Evolutionary conservation across 805 yeast species (phyloP), one percentile per base, ranked within the genome.

Genomic region (Lipomyces oligophaga): DNA sequence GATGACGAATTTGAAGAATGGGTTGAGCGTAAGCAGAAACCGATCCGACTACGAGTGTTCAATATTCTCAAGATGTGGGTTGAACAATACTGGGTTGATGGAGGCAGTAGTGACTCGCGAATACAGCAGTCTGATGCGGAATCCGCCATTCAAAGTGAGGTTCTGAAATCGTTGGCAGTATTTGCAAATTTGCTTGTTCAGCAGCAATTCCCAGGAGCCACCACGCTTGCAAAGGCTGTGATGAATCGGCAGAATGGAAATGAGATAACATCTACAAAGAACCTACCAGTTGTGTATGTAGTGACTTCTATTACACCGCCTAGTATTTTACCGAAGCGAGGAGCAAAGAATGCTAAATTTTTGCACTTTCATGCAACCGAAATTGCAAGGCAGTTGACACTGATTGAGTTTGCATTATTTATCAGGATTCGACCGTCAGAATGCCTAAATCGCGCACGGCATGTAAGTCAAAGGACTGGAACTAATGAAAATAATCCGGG

Each of bases 301-400:
- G 38, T 33, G 36, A 39, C 52, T 7, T 43, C 51, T 4, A 43
- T 52, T 2, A 45, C 55, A 2, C 67, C 66, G 6, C 38, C 59
- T 6, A 59, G 65, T 3, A 43, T 60, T 15, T 35, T 63, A 22
- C 65, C 66, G 5, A 52, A 48, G 35, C 54, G 52, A 26, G 38
- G 54, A 25, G 54, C 34, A n/a, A 52, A 43, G 46, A 34, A 34
- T 8, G 34, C 38, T 76, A 58, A 65, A 84, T 24, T 64, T 77
- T 47, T 47, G 21, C 90, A 85, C 43, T 75, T 86, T 40, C 88
- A 84, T 54, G 76, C 85, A 27, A 66, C 75, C 40, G 89, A 81
- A 49, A 72, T 88, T 56, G 96, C 97, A 0, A 71, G 88, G 41
- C 97, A 90, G 64, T 67, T 90, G 45, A 85, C 96, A 0, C 63